Conservation (phyloP, 2,329 filamentous ascomycete genomes). For the Fusarium palustre region DNA sequence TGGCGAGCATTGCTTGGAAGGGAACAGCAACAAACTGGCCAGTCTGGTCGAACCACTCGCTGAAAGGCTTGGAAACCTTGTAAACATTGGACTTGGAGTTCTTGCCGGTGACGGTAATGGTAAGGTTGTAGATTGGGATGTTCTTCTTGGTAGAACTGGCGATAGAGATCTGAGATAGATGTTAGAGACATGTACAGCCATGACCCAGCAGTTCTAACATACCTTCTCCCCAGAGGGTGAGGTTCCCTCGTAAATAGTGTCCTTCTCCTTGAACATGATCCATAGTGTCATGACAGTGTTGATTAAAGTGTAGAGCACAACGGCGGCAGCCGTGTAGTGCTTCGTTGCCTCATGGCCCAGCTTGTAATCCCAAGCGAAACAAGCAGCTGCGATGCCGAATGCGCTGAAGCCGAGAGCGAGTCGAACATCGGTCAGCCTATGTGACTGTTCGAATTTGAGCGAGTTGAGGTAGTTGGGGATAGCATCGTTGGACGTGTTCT, state of each 20-base stretch:
- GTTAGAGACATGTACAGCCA: slow-evolving; percentile 20
- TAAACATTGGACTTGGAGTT: slow-evolving; percentile 57
- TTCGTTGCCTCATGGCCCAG: slow-evolving; percentile 90
- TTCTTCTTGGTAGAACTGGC: slow-evolving; percentile 80
- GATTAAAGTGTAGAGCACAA: slow-evolving; percentile 80
- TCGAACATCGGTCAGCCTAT: slow-evolving; percentile 83
- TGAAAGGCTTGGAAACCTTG: slow-evolving; percentile 73
- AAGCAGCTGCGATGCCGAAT: slow-evolving; percentile 81
- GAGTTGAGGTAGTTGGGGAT: slow-evolving; percentile 93
- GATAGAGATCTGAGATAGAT: slow-evolving; percentile 73
- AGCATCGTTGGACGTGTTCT: slow-evolving; percentile 96
- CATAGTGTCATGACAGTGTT: slow-evolving; percentile 85
- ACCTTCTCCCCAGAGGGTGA: slow-evolving; percentile 75
- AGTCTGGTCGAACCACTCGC: slow-evolving; percentile 78
- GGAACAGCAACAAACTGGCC: slow-evolving; percentile 80
- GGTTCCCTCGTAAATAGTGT: slow-evolving; percentile 81
- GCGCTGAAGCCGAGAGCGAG: slow-evolving; percentile 85
- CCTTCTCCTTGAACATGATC: slow-evolving; percentile 86
- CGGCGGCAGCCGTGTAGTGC: slow-evolving; percentile 81
- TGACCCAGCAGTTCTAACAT: slow-evolving; percentile 55
- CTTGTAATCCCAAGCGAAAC: slow-evolving; percentile 93
- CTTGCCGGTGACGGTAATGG: slow-evolving; percentile 65
- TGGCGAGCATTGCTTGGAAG: slow-evolving; percentile 82
- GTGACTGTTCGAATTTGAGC: slow-evolving; percentile 84
- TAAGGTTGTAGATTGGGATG: slow-evolving; percentile 82